Evolutionary conservation across 2,329 filamentous ascomycete species (phyloP).

Genomic region (Aspergillus fijiensis): DNA sequence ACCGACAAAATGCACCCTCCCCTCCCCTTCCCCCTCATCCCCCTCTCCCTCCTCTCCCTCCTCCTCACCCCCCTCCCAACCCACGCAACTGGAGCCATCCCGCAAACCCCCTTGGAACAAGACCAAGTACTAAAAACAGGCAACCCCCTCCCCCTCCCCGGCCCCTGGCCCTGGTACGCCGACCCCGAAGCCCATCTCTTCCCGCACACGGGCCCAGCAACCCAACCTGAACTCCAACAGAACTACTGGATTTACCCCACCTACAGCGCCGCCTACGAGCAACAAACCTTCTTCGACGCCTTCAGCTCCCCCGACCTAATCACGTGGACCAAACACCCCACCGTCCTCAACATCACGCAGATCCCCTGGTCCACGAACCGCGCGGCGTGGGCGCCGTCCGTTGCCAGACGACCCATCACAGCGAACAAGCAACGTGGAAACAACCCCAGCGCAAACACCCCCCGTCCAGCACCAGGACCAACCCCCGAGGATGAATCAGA

Average conservation of each 20-base stretch:
- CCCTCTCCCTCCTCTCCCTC: background rate
- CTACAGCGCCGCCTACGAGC: slow-evolving; percentile 45
- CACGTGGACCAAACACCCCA: slow-evolving; percentile 50
- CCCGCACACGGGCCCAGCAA: background rate
- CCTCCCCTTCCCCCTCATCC: background rate
- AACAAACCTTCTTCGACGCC: slow-evolving; percentile 53
- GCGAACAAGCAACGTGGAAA: no score
- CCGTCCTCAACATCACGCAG: slow-evolving; percentile 43
- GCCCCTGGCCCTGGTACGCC: slow-evolving; percentile 46
- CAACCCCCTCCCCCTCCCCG: slow-evolving; percentile 49
- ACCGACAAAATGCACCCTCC: background rate
- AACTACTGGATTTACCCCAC: slow-evolving; percentile 54
- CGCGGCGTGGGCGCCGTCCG: slow-evolving; percentile 52
- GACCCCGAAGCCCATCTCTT: slow-evolving; percentile 53
- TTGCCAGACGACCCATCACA: slow-evolving; percentile 26
- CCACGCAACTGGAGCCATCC: background rate
- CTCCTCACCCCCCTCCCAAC: slow-evolving; percentile 1
- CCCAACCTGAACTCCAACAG: background rate
- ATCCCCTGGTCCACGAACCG: slow-evolving; percentile 47
- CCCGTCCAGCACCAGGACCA: background rate
- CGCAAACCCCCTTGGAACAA: slow-evolving; percentile 2
- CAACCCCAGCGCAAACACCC: background rate
- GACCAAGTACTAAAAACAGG: slow-evolving; percentile 13
- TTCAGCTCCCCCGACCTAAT: slow-evolving; percentile 53
- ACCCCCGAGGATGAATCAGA: slow-evolving; percentile 20